A percentile compares a stretch with the other conserved stretches of the same genome.
These are phyloP conservation scores for Blastobotrys illinoisensis DNA, from an alignment of 1,139 yeast genomes.

Conservation along the genomic window DNA sequence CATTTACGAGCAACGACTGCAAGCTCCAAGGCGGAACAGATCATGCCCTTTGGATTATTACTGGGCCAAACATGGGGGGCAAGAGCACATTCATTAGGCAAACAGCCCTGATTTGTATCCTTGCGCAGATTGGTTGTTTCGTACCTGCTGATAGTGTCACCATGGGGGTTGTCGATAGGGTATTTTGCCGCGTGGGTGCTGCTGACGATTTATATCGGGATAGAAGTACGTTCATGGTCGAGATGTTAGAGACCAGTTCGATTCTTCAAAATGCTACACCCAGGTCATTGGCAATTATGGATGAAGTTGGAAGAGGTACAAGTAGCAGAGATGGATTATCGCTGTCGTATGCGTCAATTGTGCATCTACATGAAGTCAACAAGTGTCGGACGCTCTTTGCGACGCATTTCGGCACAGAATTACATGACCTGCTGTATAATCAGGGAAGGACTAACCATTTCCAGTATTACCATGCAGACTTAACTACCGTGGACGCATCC, in stretches of 20 bases:
- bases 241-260: slow-evolving; percentile 89
- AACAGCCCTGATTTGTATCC: slow-evolving; percentile 52
- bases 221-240: slow-evolving; percentile 93
- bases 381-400: slow-evolving; percentile 81
- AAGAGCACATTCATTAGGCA: slow-evolving; percentile 66
- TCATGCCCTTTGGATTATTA: slow-evolving; percentile 57
- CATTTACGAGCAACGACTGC: slow-evolving; percentile 66
- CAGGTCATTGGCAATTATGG: slow-evolving; percentile 77
- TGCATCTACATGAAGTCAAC: slow-evolving; percentile 50
- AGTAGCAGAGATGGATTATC: slow-evolving; percentile 86
- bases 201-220: slow-evolving; percentile 85
- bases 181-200: slow-evolving; percentile 81
- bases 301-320: slow-evolving; percentile 96
- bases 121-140: slow-evolving; percentile 89
- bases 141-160: slow-evolving; percentile 74
- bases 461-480: slow-evolving; percentile 48
- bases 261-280: slow-evolving; percentile 73
- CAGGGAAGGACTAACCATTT: slow-evolving; percentile 32
- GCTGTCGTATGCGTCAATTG: slow-evolving; percentile 76
- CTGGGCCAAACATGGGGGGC: slow-evolving; percentile 81
- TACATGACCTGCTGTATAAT: slow-evolving; percentile 39
- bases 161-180: slow-evolving; percentile 76
- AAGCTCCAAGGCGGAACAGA: slow-evolving; percentile 32
- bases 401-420: slow-evolving; percentile 82
- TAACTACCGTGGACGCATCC: slow-evolving; percentile 28